Evolutionary conservation across 2,329 filamentous ascomycete genomes (phyloP).

Genomic region (Ampelomyces quisqualis): DNA sequence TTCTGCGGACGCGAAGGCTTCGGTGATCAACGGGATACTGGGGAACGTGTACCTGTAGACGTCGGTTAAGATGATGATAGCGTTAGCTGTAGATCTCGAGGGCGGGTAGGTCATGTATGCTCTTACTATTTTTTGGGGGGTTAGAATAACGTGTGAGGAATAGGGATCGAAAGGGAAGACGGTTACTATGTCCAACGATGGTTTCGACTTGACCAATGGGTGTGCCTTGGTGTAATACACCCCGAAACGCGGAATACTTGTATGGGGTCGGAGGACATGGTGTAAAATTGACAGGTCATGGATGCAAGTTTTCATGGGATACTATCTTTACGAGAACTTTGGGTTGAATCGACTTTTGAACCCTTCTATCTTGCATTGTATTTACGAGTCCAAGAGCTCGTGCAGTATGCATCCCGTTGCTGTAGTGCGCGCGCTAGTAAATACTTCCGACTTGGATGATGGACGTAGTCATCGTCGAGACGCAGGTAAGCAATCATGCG

Average conservation of each 20-base stretch:
- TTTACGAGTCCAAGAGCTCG: no score
- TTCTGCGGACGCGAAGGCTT: constrained; percentile 72
- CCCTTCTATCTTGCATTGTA: no score
- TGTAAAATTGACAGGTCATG: no score
- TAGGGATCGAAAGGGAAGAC: not conserved
- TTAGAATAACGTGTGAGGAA: not conserved
- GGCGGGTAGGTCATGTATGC: constrained; percentile 58
- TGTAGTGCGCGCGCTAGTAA: not conserved
- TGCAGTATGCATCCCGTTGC: no score
- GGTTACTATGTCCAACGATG: constrained; percentile 49
- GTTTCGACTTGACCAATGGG: constrained; percentile 51
- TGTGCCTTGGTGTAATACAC: constrained; percentile 55
- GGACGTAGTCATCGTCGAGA: no score
- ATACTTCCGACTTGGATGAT: not conserved
- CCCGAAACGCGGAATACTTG: constrained; percentile 50
- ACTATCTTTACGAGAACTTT: no score
- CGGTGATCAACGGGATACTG: constrained; percentile 62
- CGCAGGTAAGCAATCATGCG: not conserved
- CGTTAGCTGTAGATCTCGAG: constrained; percentile 52
- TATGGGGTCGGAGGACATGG: constrained; percentile 57
- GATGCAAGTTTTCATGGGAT: no score
- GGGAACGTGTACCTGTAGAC: constrained; percentile 59
- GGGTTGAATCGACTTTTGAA: not conserved
- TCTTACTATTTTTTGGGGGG: constrained; percentile 45
- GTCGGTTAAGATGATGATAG: constrained; percentile 57